Conservation (phyloP, 2,329 filamentous ascomycete genomes). For the Trichoderma brevicompactum region DNA sequence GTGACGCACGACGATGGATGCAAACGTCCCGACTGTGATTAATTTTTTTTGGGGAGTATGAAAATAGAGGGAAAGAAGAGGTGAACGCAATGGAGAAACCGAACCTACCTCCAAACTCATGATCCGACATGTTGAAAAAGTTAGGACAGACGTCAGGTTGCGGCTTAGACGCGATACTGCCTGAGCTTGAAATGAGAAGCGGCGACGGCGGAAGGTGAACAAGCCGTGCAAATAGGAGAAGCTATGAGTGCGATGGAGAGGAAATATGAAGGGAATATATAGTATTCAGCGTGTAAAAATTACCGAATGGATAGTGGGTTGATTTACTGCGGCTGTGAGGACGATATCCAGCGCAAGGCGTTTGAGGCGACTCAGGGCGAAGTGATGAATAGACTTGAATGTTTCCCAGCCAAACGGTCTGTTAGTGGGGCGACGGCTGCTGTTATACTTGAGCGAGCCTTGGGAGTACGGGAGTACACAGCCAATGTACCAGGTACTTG, state of each 20-base stretch:
- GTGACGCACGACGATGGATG: slow-evolving; percentile 9
- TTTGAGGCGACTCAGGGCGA: background rate
- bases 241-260: background rate
- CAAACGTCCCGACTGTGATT: no score
- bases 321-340: background rate
- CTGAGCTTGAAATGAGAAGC: background rate
- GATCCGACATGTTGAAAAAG: slow-evolving; percentile 61
- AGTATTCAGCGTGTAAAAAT: background rate
- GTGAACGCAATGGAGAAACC: background rate
- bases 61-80: background rate
- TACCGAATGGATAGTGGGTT: background rate
- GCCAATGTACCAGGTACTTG: slow-evolving; percentile 8
- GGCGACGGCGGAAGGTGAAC: slow-evolving; percentile 1
- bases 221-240: background rate
- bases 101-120: slow-evolving; percentile 61
- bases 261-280: background rate
- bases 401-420: slow-evolving; percentile 17
- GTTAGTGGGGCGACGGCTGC: slow-evolving; percentile 22
- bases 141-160: background rate
- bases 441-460: slow-evolving; percentile 21
- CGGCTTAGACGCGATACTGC: slow-evolving; percentile 23
- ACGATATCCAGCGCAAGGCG: background rate
- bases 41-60: no score
- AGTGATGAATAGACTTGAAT: slow-evolving; percentile 17
- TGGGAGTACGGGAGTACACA: slow-evolving; percentile 10